Conservation (phyloP, 371 early-diverging fungal species). For the Apophysomyces variabilis region DNA sequence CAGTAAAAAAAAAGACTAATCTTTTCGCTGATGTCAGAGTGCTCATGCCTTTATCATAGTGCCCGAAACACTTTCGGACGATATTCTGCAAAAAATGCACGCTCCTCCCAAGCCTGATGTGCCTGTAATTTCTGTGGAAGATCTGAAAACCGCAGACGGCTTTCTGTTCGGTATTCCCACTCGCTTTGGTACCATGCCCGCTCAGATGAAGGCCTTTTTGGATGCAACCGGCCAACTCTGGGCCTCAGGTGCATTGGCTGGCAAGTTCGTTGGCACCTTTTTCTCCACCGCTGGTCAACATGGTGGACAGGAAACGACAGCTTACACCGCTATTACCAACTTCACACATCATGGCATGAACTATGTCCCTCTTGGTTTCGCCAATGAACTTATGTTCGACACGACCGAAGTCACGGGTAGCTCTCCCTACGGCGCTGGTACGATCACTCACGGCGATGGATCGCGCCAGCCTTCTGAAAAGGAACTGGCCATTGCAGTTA, state of each 20-base stretch:
- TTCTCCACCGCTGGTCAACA: conserved; percentile 68
- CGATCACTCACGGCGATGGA: conserved; percentile 62
- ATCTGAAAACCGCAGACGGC: conserved; percentile 70
- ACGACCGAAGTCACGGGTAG: conserved; percentile 47
- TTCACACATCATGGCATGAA: conserved; percentile 74
- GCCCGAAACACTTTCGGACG: conserved; percentile 64
- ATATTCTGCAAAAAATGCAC: conserved; percentile 68
- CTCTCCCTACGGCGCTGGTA: conserved; percentile 64
- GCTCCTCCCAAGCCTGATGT: conserved; percentile 58
- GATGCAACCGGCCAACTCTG: conserved; percentile 76
- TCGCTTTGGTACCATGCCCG: conserved; percentile 68
- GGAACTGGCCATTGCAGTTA: conserved; percentile 66
- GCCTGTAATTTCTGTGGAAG: conserved; percentile 62
- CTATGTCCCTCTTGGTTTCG: conserved; percentile 68
- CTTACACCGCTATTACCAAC: conserved; percentile 54
- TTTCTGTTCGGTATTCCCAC: conserved; percentile 77
- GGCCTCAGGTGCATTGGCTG: conserved; percentile 59
- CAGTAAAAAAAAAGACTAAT: too few species aligned
- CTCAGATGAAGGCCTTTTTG: conserved; percentile 66
- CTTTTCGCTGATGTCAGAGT: background rate
- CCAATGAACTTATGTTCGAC: conserved; percentile 35
- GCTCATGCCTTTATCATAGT: conserved; percentile 25
- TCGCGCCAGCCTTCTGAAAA: conserved; percentile 56
- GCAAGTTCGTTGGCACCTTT: conserved; percentile 74
- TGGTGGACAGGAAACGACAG: conserved; percentile 77